Evolutionary conservation across 1,284 basidiomycete species (phyloP), one percentile per base, ranked within the genome.

Genomic region (Puccinia triticina): DNA sequence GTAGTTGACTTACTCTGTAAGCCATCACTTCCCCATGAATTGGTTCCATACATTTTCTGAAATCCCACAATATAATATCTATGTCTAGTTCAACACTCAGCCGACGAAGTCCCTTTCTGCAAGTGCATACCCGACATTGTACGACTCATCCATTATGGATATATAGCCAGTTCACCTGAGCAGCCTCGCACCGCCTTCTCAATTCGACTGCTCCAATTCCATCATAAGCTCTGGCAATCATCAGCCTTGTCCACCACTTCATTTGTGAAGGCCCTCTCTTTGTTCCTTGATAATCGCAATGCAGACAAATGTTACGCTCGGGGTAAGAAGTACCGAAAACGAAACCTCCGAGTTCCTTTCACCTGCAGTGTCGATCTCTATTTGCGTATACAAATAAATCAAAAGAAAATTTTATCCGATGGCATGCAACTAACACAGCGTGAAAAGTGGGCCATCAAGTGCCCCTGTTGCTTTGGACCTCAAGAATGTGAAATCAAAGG

Each of bases 141-240:
- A 10, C 46, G 32, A 21, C 73, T 75, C 18, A 37, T 75, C 26
- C 32, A 29, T 12, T 37, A 32, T 26, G 73, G 73, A 34, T 59
- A 75, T 37, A 29, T 75, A 5, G 48, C 73, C 34, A 37, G 48
- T n/a, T 75, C 73, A 8, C 73, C 73, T 18, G 18, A 26, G 16
- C 32, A 59, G 23, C 73, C 73, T 32, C 21, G 73, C 11, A 75
- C 73, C 4, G 40, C 50, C 3, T 75, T 59, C 73, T 59, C 73
- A 14, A 59, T 75, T 4, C 73, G 1, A 10, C 53, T 75, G 29
- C 4, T 75, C 5, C 50, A 75, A 57, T 75, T 75, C 21, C 73
- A 75, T 40, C 73, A 75, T 57, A 21, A 32, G n/a, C 53, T 75
- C 26, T 75, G 73, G 73, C 46, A 73, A 23, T 21, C 8, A 2